Evolutionary conservation across 176 grass and related monocot genomes (phyloP), one percentile per base, ranked within the genome.

Genomic region (Tillandsia leiboldiana): DNA sequence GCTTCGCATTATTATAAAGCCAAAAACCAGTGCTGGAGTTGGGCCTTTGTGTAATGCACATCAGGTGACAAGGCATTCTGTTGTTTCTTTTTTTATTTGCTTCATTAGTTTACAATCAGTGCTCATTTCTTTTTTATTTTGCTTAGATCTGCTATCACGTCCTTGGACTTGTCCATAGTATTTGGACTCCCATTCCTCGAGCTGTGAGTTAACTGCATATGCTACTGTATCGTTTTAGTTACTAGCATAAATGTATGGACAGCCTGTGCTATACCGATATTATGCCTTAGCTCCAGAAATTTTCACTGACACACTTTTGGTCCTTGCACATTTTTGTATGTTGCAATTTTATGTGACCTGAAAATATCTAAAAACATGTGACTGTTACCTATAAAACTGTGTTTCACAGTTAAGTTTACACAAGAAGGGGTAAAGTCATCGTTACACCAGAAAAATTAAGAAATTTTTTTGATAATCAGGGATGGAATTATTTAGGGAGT

Each of bases 161-260:
- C 64, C 89, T 97, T 87, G 94, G 89, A 49, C 84, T 92, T 85
- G 94, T 97, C 87, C 94, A 97, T 90, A 84, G 84, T 63, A 93
- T 93, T 56, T 97, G 94, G 94, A 97, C 86, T 70, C 94, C 94
- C 22, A 87, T 97, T 71, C 94, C 94, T 79, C 81, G 75, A 93
- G 94, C 94, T 70, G 94, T 97, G 63, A 93, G 94, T 87, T 85
- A 73, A 64, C 71, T 72, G 3, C 4, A 42, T 42, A 42, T 42
- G 33, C 33, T 42, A 42, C 33, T 42, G 4, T 42, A 42, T 7
- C 33, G 5, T 42, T 42, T 7, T 42, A 42, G 33, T 42, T 42
- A 42, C 33, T 42, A 42, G 33, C 33, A 42, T 42, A 42, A 42
- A 42, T 42, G 33, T 42, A 42, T 42, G 33, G 33, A 42, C 33